phyloP scores from a whole-genome alignment of 768 basidiomycete species.

The Auriscalpium vulgare region DNA sequence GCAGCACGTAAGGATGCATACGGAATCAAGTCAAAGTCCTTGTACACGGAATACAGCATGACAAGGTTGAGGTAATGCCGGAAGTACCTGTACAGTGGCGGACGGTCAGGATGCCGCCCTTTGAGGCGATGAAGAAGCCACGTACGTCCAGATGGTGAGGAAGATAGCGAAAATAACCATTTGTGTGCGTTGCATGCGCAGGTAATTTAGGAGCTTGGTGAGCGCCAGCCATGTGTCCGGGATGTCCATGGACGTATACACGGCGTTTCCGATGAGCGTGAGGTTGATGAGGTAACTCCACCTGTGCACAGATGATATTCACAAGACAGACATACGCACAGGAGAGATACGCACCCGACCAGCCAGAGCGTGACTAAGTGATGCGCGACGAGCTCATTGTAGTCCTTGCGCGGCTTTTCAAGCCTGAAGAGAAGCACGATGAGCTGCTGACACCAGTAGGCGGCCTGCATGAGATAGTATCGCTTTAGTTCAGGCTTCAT shows the following conservation, averaged over 20 bases:
- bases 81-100: conserved; percentile 58
- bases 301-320: conserved; percentile 28
- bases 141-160: conserved; percentile 75
- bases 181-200: conserved; percentile 59
- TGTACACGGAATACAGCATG: conserved; percentile 86
- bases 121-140: conserved; percentile 12
- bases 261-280: conserved; percentile 83
- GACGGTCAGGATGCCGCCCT: neutral
- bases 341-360: conserved; percentile 53
- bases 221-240: conserved; percentile 87
- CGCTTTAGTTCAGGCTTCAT: conserved; percentile 80
- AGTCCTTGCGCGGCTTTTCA: conserved; percentile 95
- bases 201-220: conserved; percentile 85
- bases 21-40: conserved; percentile 69
- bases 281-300: conserved; percentile 81
- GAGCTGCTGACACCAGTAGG: conserved; percentile 94
- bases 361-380: conserved; percentile 95
- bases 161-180: conserved; percentile 56
- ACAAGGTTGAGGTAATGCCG: conserved; percentile 84
- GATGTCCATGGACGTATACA: conserved; percentile 96
- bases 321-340: neutral
- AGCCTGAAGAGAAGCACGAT: conserved; percentile 75
- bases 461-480: conserved; percentile 89
- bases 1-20: conserved; percentile 29
- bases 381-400: conserved; percentile 77